Percentiles rank a stretch among this genome's conserved stretches.
Evolutionary conservation across 2,329 filamentous ascomycete species (phyloP).

Genomic region (Pseudophaeomoniella oleicola): DNA sequence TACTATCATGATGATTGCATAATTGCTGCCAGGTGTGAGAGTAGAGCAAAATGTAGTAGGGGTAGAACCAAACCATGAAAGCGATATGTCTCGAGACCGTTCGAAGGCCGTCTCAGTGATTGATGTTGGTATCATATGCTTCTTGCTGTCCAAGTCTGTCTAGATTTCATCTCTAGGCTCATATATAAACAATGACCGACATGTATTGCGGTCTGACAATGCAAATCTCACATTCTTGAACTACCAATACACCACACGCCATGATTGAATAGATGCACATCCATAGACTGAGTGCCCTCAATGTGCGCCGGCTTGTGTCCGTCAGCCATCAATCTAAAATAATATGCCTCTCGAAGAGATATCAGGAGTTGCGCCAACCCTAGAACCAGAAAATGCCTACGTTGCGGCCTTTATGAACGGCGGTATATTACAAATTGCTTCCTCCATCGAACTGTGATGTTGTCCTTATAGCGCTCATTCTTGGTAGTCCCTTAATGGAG

Average conservation of each 20-base stretch:
- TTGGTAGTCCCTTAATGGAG: background rate
- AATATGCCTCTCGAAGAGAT: no score
- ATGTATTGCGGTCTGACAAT: background rate
- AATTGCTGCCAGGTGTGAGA: no score
- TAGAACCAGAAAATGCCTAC: no score
- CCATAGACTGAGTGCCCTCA: background rate
- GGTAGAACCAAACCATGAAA: no score
- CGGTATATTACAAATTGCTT: background rate
- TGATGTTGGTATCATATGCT: no score
- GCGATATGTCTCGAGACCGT: no score
- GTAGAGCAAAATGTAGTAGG: no score
- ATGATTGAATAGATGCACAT: background rate
- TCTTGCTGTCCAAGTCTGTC: background rate
- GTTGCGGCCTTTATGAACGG: background rate
- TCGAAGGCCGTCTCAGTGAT: no score
- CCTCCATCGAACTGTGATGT: conserved; percentile 1
- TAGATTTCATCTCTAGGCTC: background rate
- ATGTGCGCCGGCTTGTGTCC: no score
- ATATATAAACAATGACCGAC: background rate
- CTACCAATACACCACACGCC: background rate
- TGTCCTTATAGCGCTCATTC: conserved; percentile 3
- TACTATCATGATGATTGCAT: no score
- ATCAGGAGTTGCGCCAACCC: no score
- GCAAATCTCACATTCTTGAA: background rate
- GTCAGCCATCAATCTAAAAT: no score